phyloP scores from a whole-genome alignment of 176 grass and related monocot species.

The Raddia guianensis region DNA sequence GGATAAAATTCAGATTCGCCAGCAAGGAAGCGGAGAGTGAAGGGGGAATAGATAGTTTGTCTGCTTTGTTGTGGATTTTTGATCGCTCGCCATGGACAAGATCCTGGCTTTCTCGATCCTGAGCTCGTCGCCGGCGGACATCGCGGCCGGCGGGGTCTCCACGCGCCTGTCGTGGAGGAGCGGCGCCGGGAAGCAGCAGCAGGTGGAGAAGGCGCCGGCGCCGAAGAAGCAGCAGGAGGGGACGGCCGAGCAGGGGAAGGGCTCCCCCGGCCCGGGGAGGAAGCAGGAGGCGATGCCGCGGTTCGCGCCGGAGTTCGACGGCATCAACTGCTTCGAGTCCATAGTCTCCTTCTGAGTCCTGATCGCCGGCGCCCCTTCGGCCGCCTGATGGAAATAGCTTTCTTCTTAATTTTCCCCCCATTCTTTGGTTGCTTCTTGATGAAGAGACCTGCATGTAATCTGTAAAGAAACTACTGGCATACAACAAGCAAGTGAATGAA shows the following conservation, averaged over 20 bases:
- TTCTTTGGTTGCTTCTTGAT: neutral
- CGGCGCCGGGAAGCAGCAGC: slow-evolving; percentile 13
- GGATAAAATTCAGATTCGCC: neutral
- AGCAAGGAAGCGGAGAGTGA: neutral
- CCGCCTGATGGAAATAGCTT: neutral
- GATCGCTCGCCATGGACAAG: slow-evolving; percentile 53
- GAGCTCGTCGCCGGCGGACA: slow-evolving; percentile 56
- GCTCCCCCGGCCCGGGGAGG: neutral
- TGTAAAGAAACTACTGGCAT: slow-evolving; percentile 1
- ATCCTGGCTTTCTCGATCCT: slow-evolving; percentile 71
- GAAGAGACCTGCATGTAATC: neutral
- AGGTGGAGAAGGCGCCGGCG: neutral
- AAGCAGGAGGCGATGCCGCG: slow-evolving; percentile 25
- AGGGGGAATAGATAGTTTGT: neutral
- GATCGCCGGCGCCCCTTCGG: too few relatives aligned
- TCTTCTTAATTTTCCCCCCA: neutral
- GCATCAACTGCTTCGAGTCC: slow-evolving; percentile 68
- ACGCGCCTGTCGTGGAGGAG: slow-evolving; percentile 10
- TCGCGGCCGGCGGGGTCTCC: slow-evolving; percentile 5
- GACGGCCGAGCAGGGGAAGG: neutral
- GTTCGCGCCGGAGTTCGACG: slow-evolving; percentile 74
- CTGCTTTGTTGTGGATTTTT: too few relatives aligned
- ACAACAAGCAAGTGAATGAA: neutral
- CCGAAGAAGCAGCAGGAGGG: neutral
- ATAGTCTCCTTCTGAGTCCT: slow-evolving; percentile 42